Conservation (phyloP, 2,329 filamentous ascomycete genomes). For the Cercospora citrullina region DNA sequence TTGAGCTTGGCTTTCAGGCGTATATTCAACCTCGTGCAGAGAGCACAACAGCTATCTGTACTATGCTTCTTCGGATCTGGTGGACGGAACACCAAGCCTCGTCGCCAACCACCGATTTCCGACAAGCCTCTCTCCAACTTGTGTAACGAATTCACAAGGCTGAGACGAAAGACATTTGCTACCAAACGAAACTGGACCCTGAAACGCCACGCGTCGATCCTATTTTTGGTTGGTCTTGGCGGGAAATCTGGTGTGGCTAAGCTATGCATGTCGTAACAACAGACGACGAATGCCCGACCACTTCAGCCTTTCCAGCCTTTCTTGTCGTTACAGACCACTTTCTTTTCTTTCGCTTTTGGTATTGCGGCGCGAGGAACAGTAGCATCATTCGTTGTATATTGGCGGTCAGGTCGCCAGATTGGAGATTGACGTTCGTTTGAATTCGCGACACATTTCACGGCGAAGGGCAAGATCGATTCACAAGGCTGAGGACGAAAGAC, state of each 20-base stretch:
- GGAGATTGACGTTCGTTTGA: neutral
- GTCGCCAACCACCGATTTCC: neutral
- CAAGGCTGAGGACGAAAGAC: neutral
- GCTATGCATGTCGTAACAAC: neutral
- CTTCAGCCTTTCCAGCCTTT: neutral
- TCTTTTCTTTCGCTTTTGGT: neutral
- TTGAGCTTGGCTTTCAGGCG: neutral
- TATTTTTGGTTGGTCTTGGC: conserved; percentile 1
- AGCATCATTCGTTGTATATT: neutral
- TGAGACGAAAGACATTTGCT: neutral
- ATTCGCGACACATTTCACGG: neutral
- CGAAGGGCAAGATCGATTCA: neutral
- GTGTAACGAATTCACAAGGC: neutral
- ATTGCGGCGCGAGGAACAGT: neutral
- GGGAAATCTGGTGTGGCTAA: neutral
- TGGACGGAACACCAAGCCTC: neutral
- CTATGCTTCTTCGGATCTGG: neutral
- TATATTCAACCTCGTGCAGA: neutral
- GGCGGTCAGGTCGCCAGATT: neutral
- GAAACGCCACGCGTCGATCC: neutral
- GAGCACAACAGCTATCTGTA: neutral
- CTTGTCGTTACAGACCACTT: neutral
- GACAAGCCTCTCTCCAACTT: neutral
- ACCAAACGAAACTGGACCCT: neutral
- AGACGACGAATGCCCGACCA: neutral